A percentile compares a stretch with the other conserved stretches of the same genome.
Evolutionary conservation across 768 basidiomycete genomes (phyloP).

Genomic region (Naganishia vaughanmartiniae): DNA sequence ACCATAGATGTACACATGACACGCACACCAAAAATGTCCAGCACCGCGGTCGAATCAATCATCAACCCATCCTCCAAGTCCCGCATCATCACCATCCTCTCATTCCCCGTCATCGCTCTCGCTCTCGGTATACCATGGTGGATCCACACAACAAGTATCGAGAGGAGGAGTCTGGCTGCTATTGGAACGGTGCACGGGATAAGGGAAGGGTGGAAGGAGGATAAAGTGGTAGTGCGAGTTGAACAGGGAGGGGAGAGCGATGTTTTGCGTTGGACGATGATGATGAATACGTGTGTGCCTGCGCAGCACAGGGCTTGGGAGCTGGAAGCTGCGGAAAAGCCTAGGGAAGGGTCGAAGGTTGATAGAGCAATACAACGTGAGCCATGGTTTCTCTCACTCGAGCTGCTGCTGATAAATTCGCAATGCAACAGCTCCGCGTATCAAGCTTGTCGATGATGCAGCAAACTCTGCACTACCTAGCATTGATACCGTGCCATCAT

Average conservation of each 20-base stretch:
- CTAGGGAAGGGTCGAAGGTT: background rate
- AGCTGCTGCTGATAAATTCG: background rate
- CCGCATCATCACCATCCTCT: conserved; percentile 54
- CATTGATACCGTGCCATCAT: background rate
- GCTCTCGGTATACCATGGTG: conserved; percentile 75
- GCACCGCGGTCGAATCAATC: background rate
- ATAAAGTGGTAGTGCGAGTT: background rate
- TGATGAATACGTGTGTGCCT: conserved; percentile 1
- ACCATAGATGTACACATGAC: background rate
- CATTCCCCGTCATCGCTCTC: conserved; percentile 76
- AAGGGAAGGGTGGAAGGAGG: background rate
- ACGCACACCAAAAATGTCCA: background rate
- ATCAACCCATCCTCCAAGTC: conserved; percentile 42
- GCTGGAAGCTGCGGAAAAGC: background rate
- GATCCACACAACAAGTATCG: conserved; percentile 90
- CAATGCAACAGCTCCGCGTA: background rate
- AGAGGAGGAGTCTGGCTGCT: conserved; percentile 69
- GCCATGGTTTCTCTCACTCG: background rate
- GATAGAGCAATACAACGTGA: background rate
- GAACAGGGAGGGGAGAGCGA: background rate
- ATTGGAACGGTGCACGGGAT: conserved; percentile 58
- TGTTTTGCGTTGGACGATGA: background rate
- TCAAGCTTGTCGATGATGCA: background rate
- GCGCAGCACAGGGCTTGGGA: conserved; percentile 1
- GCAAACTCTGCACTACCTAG: background rate